These are phyloP conservation scores for Globisporangium nagaii DNA, from an alignment of 352 stramenopile species.

Conservation along the genomic window DNA sequence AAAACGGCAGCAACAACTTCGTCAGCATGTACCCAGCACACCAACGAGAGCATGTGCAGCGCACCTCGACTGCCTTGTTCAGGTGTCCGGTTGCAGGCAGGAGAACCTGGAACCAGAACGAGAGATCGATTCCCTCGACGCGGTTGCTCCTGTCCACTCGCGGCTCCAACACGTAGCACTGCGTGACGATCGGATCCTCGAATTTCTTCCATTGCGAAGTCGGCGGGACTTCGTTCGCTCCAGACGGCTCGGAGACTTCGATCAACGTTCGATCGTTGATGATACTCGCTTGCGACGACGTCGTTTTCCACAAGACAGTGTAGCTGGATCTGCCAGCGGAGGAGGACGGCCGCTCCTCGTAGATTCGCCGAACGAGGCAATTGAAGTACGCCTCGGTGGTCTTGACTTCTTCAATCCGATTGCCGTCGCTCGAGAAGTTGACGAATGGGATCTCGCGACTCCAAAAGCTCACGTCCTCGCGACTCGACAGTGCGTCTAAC, in stretches of 20 bases:
- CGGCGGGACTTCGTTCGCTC: background rate
- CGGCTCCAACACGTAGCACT: conserved; percentile 29
- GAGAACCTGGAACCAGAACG: conserved; percentile 30
- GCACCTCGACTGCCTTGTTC: conserved; percentile 5
- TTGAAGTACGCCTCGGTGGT: conserved; percentile 20
- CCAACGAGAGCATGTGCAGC: conserved; percentile 8
- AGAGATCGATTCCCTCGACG: conserved; percentile 10
- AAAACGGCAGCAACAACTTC: too few species aligned
- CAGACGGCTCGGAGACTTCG: background rate
- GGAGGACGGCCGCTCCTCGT: conserved; percentile 9
- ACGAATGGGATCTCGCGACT: conserved; percentile 25
- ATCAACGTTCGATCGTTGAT: background rate
- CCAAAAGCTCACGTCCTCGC: conserved; percentile 35
- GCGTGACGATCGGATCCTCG: conserved; percentile 25
- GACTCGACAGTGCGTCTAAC: conserved; percentile 20
- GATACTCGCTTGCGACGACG: conserved; percentile 19
- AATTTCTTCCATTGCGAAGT: conserved; percentile 20
- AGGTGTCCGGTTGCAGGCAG: background rate
- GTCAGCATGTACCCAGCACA: too few species aligned
- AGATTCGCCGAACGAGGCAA: conserved; percentile 24
- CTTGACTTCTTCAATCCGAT: conserved; percentile 1
- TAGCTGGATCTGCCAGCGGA: conserved; percentile 8
- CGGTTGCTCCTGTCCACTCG: background rate
- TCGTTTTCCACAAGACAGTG: conserved; percentile 37
- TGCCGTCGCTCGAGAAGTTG: conserved; percentile 19